Evolutionary conservation across 2,329 filamentous ascomycete species (phyloP).

Genomic region (Scedosporium aurantiacum): DNA sequence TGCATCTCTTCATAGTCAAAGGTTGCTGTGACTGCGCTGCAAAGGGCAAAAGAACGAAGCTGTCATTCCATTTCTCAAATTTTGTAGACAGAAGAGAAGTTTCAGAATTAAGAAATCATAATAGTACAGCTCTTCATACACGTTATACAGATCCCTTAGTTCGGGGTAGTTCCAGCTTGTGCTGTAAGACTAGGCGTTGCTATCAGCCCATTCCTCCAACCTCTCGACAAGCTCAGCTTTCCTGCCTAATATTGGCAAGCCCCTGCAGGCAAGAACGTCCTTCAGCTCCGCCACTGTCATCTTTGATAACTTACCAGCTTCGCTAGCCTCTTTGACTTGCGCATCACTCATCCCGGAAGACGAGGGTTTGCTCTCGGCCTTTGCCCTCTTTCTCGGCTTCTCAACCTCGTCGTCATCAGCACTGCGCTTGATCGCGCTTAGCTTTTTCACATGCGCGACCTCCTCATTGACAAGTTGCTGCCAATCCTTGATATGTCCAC

Average conservation of each 20-base stretch:
- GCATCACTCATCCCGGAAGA: conserved; percentile 28
- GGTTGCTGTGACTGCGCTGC: not conserved
- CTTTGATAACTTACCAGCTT: conserved; percentile 36
- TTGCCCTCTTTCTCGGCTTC: conserved; percentile 35
- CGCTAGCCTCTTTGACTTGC: conserved; percentile 33
- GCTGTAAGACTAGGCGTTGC: conserved; percentile 18
- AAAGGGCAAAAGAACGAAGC: not conserved
- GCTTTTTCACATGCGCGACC: conserved; percentile 23
- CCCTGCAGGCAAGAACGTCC: conserved; percentile 34
- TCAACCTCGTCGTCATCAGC: conserved; percentile 28
- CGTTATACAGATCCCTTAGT: not conserved
- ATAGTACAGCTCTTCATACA: not conserved
- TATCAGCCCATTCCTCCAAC: conserved; percentile 45
- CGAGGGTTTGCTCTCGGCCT: conserved; percentile 18
- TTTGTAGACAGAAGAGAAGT: too few species aligned
- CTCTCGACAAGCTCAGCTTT: conserved; percentile 45
- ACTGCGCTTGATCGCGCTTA: conserved; percentile 40
- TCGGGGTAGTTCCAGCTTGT: not conserved
- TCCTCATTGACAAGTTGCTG: conserved; percentile 55
- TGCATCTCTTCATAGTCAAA: too few species aligned
- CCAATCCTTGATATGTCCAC: conserved; percentile 69
- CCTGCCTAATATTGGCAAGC: conserved; percentile 36
- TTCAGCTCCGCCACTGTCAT: conserved; percentile 44
- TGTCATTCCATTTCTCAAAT: too few species aligned
- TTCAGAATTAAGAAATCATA: not conserved